A percentile compares a stretch with the other conserved stretches of the same genome.
Conservation (phyloP, 345 rosid genomes). For the Salix caprea region DNA sequence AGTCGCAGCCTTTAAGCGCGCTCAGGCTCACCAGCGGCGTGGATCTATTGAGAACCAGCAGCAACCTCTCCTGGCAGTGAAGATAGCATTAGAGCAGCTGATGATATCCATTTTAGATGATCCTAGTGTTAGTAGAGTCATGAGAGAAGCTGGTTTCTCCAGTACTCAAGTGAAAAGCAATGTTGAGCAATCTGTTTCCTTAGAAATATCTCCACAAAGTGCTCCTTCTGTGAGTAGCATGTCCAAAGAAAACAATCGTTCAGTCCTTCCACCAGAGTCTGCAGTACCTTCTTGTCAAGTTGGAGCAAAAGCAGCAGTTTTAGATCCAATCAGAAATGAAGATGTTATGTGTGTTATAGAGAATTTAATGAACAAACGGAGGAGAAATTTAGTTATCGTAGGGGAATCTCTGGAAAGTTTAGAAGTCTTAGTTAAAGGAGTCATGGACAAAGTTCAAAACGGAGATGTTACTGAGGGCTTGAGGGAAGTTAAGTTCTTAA, state of each 20-base stretch:
- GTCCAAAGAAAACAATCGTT: slow-evolving; percentile 38
- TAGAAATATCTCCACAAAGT: slow-evolving; percentile 20
- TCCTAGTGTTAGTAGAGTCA: slow-evolving; percentile 62
- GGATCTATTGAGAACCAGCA: slow-evolving; percentile 70
- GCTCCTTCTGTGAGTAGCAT: slow-evolving; percentile 25
- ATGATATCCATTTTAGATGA: slow-evolving; percentile 71
- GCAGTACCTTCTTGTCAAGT: slow-evolving; percentile 14
- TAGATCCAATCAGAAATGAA: slow-evolving; percentile 43
- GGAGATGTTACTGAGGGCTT: slow-evolving; percentile 55
- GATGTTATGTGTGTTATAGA: slow-evolving; percentile 65
- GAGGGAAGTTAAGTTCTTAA: slow-evolving; percentile 52
- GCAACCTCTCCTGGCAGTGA: slow-evolving; percentile 56
- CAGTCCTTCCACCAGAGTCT: slow-evolving; percentile 29
- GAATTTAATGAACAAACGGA: slow-evolving; percentile 40
- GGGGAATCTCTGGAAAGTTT: slow-evolving; percentile 62
- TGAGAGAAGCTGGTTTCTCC: slow-evolving; percentile 43
- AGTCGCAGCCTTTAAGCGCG: slow-evolving; percentile 69
- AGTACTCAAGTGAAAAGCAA: slow-evolving; percentile 41
- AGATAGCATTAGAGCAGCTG: slow-evolving; percentile 67
- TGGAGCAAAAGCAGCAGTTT: slow-evolving; percentile 11
- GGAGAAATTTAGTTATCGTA: slow-evolving; percentile 53
- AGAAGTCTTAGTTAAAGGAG: slow-evolving; percentile 53
- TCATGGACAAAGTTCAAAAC: slow-evolving; percentile 54
- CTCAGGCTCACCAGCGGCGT: slow-evolving; percentile 75
- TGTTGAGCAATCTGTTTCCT: slow-evolving; percentile 31